These are phyloP conservation scores for Croton laevigatus DNA, from an alignment of 441 rosid species.

Conservation along the genomic window DNA sequence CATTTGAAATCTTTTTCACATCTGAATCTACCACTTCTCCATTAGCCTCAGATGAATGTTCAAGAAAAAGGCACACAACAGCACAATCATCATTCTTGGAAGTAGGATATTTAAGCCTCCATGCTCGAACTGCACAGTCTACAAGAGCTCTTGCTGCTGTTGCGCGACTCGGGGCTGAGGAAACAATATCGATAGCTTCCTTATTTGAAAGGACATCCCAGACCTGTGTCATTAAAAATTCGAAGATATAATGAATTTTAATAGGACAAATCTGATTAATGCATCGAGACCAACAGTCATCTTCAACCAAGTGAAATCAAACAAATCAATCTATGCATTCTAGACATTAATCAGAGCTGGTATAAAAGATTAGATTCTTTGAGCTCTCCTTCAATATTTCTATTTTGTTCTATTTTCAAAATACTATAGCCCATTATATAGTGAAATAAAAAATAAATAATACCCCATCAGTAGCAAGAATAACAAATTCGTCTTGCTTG, in stretches of 20 bases:
- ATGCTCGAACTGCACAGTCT: constrained; percentile 74
- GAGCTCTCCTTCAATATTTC: background rate
- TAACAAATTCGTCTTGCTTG: constrained; percentile 71
- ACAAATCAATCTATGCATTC: background rate
- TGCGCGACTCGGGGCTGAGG: constrained; percentile 63
- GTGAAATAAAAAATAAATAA: constrained; percentile 17
- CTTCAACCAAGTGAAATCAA: background rate
- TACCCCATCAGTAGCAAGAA: constrained; percentile 97
- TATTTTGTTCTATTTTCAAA: background rate
- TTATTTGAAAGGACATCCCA: constrained; percentile 93
- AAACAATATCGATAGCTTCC: constrained; percentile 85
- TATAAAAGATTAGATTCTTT: background rate
- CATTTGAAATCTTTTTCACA: constrained; percentile 18
- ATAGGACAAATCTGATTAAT: background rate
- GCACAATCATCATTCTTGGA: constrained; percentile 96
- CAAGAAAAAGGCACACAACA: constrained; percentile 84
- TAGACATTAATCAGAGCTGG: background rate
- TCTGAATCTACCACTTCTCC: constrained; percentile 25
- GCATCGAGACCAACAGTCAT: background rate
- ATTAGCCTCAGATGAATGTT: constrained; percentile 32
- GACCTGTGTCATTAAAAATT: constrained; percentile 47
- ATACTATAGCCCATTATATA: background rate
- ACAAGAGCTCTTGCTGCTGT: constrained; percentile 79
- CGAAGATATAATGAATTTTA: background rate
- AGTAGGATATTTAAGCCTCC: constrained; percentile 88